A percentile compares a stretch with the other conserved stretches of the same genome.
Conservation (phyloP, 2,329 filamentous ascomycete genomes). For the Lasiodiplodia citricola region DNA sequence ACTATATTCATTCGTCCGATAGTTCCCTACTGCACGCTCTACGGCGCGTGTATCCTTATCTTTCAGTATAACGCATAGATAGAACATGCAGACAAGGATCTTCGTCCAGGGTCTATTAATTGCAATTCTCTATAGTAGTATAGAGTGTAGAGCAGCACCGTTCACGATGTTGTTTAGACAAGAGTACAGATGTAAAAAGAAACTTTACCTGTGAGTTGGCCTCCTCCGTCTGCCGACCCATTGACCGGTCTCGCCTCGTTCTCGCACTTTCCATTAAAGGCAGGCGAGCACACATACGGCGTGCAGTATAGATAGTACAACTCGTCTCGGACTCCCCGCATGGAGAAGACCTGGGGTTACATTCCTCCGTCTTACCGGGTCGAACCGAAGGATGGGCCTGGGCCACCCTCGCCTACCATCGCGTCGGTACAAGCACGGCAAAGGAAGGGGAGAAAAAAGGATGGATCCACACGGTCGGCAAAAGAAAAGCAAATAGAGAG, state of each 20-base stretch:
- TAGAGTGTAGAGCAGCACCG: not conserved
- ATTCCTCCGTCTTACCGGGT: constrained; percentile 8
- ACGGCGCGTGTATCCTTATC: not conserved
- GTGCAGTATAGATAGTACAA: not conserved
- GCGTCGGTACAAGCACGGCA: not conserved
- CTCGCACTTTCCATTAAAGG: not conserved
- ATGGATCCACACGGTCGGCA: not conserved
- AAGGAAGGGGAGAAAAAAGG: not conserved
- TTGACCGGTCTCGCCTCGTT: not conserved
- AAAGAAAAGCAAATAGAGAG: not conserved
- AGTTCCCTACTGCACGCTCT: not conserved
- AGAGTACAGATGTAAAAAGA: not conserved
- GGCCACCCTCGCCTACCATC: not conserved
- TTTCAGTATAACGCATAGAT: not conserved
- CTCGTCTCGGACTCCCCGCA: not conserved
- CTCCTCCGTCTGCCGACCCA: not conserved
- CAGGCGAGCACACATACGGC: not conserved
- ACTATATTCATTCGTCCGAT: not conserved
- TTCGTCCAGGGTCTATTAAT: not conserved
- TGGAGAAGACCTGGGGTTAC: not conserved
- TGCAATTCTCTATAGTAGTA: not conserved
- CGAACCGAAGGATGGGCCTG: not conserved
- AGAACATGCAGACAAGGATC: not conserved
- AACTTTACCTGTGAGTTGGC: not conserved
- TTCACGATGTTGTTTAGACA: not conserved